Evolutionary conservation across 164 flowering plant genomes (phyloP), one percentile per base, ranked within the genome.

Genomic region (Echeveria elegans): DNA sequence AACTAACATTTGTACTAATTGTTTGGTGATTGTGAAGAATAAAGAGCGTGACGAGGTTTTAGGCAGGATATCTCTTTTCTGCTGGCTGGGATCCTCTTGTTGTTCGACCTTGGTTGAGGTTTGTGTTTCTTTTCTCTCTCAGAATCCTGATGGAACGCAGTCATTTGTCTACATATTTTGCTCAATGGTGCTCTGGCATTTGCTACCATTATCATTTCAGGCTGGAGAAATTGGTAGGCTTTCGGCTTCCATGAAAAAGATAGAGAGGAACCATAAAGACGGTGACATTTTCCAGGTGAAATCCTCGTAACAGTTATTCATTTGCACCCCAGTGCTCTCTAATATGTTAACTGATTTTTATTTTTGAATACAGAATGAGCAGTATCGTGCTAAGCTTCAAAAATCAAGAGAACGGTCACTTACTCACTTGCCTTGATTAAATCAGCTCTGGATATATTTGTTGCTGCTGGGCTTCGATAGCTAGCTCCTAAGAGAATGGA

Each of bases 401-500:
- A 80, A 80, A 59, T 83, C 96, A 52, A 95, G 87, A 68, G 97
- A 90, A 68, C 85, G 98, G 82, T 71, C 86, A 29, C 66, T 95
- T 23, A 89, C 96, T 71, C 86, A 29, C 66, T 95, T 23, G 90
- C 96, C 41, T 76, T 91, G 28, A 71, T 89, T 56, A 91, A 89
- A 79, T 78, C 99, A 23, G 77, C 72, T 23, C 76, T 90, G 80
- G 97, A 95, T 75, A 76, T 84, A 58, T 92, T 87, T 26, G 97
- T 95, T 56, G 97, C 99, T 6, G 85, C 81, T 50, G 99, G 99
- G 43, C 76, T 95, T 77, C 97, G 92, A 70, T 96, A 92, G 72
- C 70, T 95, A 81, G 91, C 94, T 45, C 99, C 99, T 24, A 90
- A 86, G 83, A 92, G 90, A 75, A 86, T 95, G 98, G 99, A 68